These are phyloP conservation scores for Astragalus glycyphyllos DNA, from an alignment of 306 rosid species.

Conservation along the genomic window DNA sequence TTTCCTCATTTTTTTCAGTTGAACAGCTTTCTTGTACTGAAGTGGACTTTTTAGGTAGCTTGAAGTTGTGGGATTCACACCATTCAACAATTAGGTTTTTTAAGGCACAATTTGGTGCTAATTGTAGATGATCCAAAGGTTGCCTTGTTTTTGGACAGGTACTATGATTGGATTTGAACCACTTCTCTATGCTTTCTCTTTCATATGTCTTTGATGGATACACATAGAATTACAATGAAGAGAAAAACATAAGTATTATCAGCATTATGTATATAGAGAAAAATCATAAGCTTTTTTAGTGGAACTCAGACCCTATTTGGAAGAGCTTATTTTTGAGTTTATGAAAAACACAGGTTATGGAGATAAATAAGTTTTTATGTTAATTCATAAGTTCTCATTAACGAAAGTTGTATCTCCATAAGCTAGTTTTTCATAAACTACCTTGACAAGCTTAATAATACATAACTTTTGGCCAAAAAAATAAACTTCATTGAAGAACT, in stretches of 20 bases:
- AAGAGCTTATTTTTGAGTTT: no score
- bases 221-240: not conserved
- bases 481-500: constrained; percentile 7
- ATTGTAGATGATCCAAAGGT: constrained; percentile 39
- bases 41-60: constrained; percentile 56
- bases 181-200: constrained; percentile 83
- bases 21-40: constrained; percentile 44
- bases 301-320: no score
- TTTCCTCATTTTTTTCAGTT: constrained; percentile 47
- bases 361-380: no score
- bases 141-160: constrained; percentile 57
- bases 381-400: no score
- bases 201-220: constrained; percentile 69
- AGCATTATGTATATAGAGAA: constrained; percentile 3
- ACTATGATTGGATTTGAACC: constrained; percentile 69
- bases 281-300: not conserved
- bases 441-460: no score
- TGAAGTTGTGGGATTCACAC: constrained; percentile 69
- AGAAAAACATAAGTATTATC: not conserved
- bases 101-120: constrained; percentile 54
- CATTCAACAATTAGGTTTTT: constrained; percentile 69
- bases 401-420: no score
- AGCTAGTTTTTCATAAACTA: no score
- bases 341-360: no score
- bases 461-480: no score